Conservation (phyloP, 2,329 filamentous ascomycete species). For the Calonectria pseudoreteaudii region DNA sequence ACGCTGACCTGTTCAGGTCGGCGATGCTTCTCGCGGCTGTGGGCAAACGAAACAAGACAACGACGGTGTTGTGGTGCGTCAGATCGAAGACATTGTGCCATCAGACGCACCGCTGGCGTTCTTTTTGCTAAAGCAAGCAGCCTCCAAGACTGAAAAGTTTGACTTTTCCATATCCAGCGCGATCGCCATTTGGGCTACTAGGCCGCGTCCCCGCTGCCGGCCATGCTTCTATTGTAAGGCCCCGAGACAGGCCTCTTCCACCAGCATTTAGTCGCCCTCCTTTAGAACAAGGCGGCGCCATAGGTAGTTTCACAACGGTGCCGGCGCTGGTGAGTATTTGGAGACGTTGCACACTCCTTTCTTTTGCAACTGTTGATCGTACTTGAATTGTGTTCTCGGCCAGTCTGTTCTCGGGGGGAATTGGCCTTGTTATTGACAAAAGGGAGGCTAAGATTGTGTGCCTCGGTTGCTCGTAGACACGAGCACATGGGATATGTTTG, state of each 20-base stretch:
- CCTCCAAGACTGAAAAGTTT: slow-evolving; percentile 1
- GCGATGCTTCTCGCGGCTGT: neutral
- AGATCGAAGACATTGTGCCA: slow-evolving; percentile 19
- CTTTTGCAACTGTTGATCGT: slow-evolving; percentile 27
- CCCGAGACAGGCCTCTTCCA: slow-evolving; percentile 21
- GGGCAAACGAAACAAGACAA: neutral
- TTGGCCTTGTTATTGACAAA: slow-evolving; percentile 22
- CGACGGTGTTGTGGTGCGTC: neutral
- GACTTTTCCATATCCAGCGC: slow-evolving; percentile 25
- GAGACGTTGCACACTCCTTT: slow-evolving; percentile 36
- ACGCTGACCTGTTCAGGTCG: neutral
- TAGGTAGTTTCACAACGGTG: slow-evolving; percentile 31
- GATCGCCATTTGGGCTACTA: slow-evolving; percentile 30
- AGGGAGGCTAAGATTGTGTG: slow-evolving; percentile 26
- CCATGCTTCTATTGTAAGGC: slow-evolving; percentile 30
- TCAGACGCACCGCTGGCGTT: slow-evolving; percentile 12
- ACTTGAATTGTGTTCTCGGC: slow-evolving; percentile 24
- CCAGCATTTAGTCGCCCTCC: slow-evolving; percentile 28
- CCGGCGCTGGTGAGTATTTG: slow-evolving; percentile 24
- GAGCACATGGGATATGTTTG: neutral
- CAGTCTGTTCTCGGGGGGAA: slow-evolving; percentile 25
- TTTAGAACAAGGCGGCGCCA: slow-evolving; percentile 26
- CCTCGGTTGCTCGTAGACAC: slow-evolving; percentile 8
- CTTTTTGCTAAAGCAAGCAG: slow-evolving; percentile 28
- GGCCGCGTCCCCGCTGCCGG: slow-evolving; percentile 27